Evolutionary conservation across 192 early-diverging fungal species (phyloP).

Genomic region (Backusella tuberculispora): DNA sequence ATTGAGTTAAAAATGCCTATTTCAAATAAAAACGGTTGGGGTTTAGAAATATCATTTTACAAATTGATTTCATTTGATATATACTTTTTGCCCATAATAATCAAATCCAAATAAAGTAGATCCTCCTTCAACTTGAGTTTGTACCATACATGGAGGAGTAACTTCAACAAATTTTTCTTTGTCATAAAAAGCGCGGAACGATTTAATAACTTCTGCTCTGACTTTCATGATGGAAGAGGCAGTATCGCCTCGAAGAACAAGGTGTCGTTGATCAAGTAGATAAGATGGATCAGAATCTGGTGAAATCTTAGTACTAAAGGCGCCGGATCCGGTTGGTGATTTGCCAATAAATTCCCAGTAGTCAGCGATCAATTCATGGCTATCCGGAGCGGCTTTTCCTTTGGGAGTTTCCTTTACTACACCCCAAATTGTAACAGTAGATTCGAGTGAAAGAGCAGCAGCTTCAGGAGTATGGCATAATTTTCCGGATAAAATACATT

Average conservation of each 20-base stretch:
- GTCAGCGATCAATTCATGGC: conserved; percentile 93
- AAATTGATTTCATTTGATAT: background rate
- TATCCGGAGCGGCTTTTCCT: conserved; percentile 96
- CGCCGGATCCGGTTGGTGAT: conserved; percentile 93
- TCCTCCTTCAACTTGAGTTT: conserved; percentile 99
- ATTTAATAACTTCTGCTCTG: conserved; percentile 82
- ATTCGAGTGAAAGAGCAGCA: conserved; percentile 88
- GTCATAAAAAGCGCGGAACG: conserved; percentile 97
- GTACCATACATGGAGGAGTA: conserved; percentile 98
- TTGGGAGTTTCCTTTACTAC: conserved; percentile 84
- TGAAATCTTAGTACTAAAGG: conserved; percentile 88
- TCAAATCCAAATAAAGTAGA: conserved; percentile 92
- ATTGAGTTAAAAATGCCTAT: conserved; percentile 95
- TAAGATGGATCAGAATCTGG: conserved; percentile 86
- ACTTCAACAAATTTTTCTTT: conserved; percentile 82
- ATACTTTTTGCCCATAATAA: conserved; percentile 92
- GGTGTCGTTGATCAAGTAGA: conserved; percentile 89
- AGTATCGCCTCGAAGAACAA: conserved; percentile 93
- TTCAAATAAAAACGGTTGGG: background rate
- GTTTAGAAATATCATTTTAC: background rate
- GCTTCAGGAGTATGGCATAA: conserved; percentile 96
- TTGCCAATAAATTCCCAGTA: conserved; percentile 92
- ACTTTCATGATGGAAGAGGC: conserved; percentile 87
- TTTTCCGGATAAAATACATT: conserved; percentile 86
- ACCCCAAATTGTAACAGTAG: conserved; percentile 88